Conservation (phyloP, 768 basidiomycete genomes). For the Suillus placidus region DNA sequence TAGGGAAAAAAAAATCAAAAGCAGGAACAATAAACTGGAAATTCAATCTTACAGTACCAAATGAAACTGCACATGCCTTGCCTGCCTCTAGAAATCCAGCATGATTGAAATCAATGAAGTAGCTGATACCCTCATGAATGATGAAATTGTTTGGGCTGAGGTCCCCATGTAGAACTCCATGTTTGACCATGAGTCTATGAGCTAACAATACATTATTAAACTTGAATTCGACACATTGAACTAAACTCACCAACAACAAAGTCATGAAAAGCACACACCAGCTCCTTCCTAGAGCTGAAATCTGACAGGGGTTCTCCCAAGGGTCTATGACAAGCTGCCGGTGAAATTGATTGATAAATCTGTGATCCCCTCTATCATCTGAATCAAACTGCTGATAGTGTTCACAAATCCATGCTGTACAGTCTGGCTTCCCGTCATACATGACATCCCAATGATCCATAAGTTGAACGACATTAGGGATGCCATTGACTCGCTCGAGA, state of each 20-base stretch:
- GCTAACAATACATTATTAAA: background rate
- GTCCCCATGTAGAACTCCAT: background rate
- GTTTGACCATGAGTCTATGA: background rate
- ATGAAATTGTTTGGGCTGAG: slow-evolving; percentile 1
- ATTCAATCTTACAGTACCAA: background rate
- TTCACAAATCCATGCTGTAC: background rate
- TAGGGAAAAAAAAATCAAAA: background rate
- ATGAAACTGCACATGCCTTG: background rate
- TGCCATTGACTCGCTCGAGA: background rate
- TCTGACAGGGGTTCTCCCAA: background rate
- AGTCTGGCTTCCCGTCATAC: background rate
- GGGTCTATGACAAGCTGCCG: background rate
- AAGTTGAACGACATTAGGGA: background rate
- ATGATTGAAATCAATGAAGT: slow-evolving; percentile 1
- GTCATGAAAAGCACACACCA: slow-evolving; percentile 12
- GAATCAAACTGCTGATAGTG: too few species aligned
- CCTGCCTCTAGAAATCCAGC: background rate
- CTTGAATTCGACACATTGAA: background rate
- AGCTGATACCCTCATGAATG: background rate
- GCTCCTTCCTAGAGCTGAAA: slow-evolving; percentile 5
- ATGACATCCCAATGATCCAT: background rate
- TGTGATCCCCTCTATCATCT: too few species aligned
- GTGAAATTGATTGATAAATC: too few species aligned
- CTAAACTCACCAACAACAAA: slow-evolving; percentile 2
- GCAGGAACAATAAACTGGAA: background rate